A percentile compares a stretch with the other conserved stretches of the same genome.
phyloP scores from a whole-genome alignment of 108 stramenopile genomes.

The Fragilaria crotonensis region DNA sequence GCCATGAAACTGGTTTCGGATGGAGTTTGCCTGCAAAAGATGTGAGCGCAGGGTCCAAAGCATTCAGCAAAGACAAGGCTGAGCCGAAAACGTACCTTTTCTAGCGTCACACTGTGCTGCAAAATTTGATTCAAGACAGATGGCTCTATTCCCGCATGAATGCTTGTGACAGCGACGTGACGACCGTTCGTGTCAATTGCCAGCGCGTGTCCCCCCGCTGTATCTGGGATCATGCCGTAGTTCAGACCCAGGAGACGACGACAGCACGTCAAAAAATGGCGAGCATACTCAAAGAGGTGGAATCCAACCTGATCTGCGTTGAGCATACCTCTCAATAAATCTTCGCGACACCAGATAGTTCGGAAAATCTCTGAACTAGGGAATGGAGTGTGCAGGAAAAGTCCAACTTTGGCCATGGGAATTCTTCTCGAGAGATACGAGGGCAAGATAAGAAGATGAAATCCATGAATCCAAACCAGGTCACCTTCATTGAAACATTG shows the following conservation, averaged over 20 bases:
- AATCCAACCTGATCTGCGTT: constrained; percentile 98
- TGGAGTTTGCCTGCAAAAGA: constrained; percentile 22
- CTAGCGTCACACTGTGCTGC: constrained; percentile 46
- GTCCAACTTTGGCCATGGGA: constrained; percentile 82
- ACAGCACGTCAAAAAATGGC: constrained; percentile 98
- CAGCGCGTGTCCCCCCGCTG: constrained; percentile 73
- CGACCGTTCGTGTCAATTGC: constrained; percentile 92
- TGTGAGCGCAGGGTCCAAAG: not conserved
- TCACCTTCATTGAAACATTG: constrained; percentile 86
- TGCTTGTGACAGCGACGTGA: constrained; percentile 88
- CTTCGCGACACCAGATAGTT: constrained; percentile 89
- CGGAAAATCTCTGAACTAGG: constrained; percentile 97
- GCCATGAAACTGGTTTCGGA: constrained; percentile 66
- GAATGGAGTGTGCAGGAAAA: constrained; percentile 98
- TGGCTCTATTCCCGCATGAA: constrained; percentile 94
- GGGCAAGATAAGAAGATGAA: constrained; percentile 96
- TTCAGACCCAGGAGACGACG: constrained; percentile 92
- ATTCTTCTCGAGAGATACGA: constrained; percentile 86
- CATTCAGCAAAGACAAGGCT: not conserved
- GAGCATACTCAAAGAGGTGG: constrained; percentile 98
- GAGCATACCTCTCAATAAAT: constrained; percentile 91
- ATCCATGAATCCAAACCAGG: constrained; percentile 98
- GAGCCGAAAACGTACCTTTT: constrained; percentile 25
- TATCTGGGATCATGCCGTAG: constrained; percentile 90
- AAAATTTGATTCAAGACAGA: constrained; percentile 77